phyloP scores from a whole-genome alignment of 768 basidiomycete species.

The Trametes villosa region DNA sequence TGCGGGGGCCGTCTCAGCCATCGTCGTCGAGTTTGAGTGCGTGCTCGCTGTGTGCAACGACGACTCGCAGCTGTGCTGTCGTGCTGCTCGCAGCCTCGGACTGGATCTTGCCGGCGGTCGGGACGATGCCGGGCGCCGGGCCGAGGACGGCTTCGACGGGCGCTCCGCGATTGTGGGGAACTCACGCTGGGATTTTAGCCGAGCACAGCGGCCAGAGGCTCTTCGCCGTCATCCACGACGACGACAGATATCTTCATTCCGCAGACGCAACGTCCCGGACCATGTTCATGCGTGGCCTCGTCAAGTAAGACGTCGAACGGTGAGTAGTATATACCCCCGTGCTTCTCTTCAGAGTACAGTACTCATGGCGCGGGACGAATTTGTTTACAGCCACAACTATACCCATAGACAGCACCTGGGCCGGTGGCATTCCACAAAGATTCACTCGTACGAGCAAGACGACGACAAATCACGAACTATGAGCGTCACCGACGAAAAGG shows the following conservation, averaged over 20 bases:
- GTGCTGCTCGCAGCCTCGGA: not conserved
- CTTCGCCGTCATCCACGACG: constrained; percentile 3
- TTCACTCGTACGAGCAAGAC: too few relatives aligned
- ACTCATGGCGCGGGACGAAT: too few relatives aligned
- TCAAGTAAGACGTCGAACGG: too few relatives aligned
- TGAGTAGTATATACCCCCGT: too few relatives aligned
- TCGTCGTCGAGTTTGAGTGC: not conserved
- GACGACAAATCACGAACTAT: not conserved
- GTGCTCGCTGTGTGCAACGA: not conserved
- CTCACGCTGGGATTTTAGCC: not conserved
- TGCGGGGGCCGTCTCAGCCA: constrained; percentile 1
- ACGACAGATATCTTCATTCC: too few relatives aligned
- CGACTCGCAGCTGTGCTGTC: not conserved
- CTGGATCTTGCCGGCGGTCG: not conserved
- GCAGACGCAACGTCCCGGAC: too few relatives aligned
- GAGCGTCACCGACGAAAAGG: not conserved
- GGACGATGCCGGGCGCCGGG: not conserved
- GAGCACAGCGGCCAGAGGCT: not conserved
- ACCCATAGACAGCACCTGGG: too few relatives aligned
- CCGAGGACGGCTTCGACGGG: not conserved
- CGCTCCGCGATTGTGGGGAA: constrained; percentile 10
- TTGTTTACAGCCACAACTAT: too few relatives aligned
- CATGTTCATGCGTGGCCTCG: too few relatives aligned
- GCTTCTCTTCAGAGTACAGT: too few relatives aligned
- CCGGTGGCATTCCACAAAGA: too few relatives aligned